phyloP scores from a whole-genome alignment of 179 eudicot species.

The Camellia oleifera region DNA sequence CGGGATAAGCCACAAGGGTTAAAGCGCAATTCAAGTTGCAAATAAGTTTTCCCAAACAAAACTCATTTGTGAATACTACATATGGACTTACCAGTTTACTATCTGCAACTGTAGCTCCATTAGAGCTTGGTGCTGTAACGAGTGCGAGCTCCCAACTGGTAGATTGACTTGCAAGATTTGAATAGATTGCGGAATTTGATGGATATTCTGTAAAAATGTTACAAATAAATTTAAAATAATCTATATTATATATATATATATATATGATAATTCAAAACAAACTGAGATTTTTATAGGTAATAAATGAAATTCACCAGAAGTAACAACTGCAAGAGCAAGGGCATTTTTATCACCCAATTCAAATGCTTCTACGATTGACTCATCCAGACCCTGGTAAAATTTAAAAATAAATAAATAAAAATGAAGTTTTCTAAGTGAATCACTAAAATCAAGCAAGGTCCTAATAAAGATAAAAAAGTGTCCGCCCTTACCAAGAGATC shows the following conservation, averaged over 20 bases:
- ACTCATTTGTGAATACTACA: too few relatives aligned
- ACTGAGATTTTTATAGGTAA: background rate
- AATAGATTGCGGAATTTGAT: background rate
- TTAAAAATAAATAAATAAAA: background rate
- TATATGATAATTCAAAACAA: background rate
- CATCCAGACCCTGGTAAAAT: slow-evolving; percentile 46
- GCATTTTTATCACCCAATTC: slow-evolving; percentile 51
- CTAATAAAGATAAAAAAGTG: background rate
- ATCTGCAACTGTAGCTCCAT: slow-evolving; percentile 23
- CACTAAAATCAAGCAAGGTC: background rate
- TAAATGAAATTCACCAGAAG: slow-evolving; percentile 39
- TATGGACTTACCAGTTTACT: slow-evolving; percentile 34
- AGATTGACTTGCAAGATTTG: slow-evolving; percentile 21
- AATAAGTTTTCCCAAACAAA: too few relatives aligned
- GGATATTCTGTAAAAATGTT: slow-evolving; percentile 2
- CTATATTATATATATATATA: too few relatives aligned
- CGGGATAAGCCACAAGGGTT: too few relatives aligned
- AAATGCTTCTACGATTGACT: slow-evolving; percentile 38
- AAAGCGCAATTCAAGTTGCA: too few relatives aligned
- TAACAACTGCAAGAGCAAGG: slow-evolving; percentile 42
- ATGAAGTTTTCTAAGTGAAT: background rate
- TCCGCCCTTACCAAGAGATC: slow-evolving; percentile 27
- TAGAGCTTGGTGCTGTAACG: slow-evolving; percentile 49
- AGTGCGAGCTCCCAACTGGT: slow-evolving; percentile 69
- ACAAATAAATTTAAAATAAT: background rate